Percentiles rank a stretch among this genome's conserved stretches.
phyloP scores from a whole-genome alignment of 257 asterid genomes.

The Echium plantagineum region DNA sequence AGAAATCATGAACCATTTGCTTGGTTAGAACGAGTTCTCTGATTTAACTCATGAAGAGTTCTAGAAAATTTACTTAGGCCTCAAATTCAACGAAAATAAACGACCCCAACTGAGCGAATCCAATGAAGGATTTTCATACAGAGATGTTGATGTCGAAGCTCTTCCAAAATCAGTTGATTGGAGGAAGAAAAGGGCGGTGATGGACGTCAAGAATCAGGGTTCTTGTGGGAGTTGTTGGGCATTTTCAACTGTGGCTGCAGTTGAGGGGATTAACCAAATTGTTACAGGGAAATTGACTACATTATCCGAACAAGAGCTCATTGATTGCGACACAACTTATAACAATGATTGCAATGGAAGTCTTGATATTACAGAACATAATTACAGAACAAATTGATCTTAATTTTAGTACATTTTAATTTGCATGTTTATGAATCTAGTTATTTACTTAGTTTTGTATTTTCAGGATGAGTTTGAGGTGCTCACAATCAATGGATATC shows the following conservation, averaged over 20 bases:
- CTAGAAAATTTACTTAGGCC: slow-evolving; percentile 39
- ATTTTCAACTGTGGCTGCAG: slow-evolving; percentile 17
- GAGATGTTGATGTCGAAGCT: slow-evolving; percentile 15
- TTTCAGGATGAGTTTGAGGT: slow-evolving; percentile 22
- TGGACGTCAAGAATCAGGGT: slow-evolving; percentile 56
- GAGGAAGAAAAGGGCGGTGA: slow-evolving; percentile 63
- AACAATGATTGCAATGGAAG: slow-evolving; percentile 37
- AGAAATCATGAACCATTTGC: slow-evolving; percentile 34
- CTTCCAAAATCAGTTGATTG: slow-evolving; percentile 58
- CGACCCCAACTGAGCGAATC: slow-evolving; percentile 12
- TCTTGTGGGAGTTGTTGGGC: slow-evolving; percentile 57
- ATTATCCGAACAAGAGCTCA: slow-evolving; percentile 31
- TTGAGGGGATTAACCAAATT: slow-evolving; percentile 15
- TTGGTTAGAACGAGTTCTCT: slow-evolving; percentile 50
- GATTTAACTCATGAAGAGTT: slow-evolving; percentile 67
- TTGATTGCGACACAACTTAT: slow-evolving; percentile 28
- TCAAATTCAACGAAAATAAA: slow-evolving; percentile 25
- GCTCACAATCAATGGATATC: slow-evolving; percentile 25
- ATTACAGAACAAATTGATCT: background rate
- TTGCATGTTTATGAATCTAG: background rate
- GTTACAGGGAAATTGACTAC: slow-evolving; percentile 15
- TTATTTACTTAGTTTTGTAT: too few species aligned
- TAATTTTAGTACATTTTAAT: background rate
- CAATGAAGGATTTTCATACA: slow-evolving; percentile 28
- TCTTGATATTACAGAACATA: background rate